Evolutionary conservation across 805 yeast species (phyloP), one percentile per base, ranked within the genome.

Genomic region (Candida chauliodis): DNA sequence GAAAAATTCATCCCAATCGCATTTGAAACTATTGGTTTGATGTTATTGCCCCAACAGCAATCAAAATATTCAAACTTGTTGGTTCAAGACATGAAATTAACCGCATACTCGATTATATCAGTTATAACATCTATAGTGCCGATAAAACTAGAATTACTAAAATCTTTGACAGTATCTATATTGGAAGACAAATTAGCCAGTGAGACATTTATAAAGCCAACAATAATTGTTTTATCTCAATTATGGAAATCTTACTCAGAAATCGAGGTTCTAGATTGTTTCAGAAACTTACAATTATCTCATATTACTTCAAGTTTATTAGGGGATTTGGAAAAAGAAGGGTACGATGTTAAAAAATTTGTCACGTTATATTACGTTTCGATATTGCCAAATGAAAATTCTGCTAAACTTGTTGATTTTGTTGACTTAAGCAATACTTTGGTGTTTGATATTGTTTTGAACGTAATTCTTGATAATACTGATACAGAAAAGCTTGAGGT

Each of bases 91-190:
- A 72, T 81, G 36, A 93, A 85, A 56, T 73, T 87, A 42, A 82
- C 96, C 14, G 88, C 91, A 2, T 91, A 86, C 57, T 84, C 95
- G 34, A 69, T 89, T 10, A 56, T 91, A 17, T 76, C 91, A 0
- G 96, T 91, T 2, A 64, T 90, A 36, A 75, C 84, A 5, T 71
- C 91, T 3, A 82, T 91, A 32, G 72, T 81, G 34, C 83, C 87
- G 5, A 69, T 93, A 33, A 44, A 60, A 5, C 29, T 50, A 18
- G 57, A 53, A 10, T 43, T 65, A 16, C 52, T 63, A 13, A 44
- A 45, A 15, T 50, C 68, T 3, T 52, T 68, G 34, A 60, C 72
- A 4, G 56, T 55, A 18, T 53, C 69, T 1, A 55, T 68, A 10
- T 46, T 66, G 29, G 50, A 50, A 30, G 59, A 57, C 41, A 28